Percentiles rank a stretch among this genome's conserved stretches.
phyloP scores from a whole-genome alignment of 129 eudicot genomes.

The Centrapalus pauciflorus region DNA sequence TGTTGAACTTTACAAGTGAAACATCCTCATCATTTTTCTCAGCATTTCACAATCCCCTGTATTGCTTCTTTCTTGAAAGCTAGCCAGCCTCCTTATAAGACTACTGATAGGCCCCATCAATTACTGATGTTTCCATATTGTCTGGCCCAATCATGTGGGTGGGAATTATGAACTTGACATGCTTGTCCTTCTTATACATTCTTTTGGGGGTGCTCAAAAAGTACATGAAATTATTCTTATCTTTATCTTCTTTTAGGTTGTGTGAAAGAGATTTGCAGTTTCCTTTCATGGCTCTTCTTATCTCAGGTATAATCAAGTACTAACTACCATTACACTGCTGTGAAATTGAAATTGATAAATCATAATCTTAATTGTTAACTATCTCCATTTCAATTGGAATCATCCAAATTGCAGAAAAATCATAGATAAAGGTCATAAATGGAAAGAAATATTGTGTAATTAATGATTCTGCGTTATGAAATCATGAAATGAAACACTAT shows the following conservation, averaged over 20 bases:
- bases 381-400: neutral
- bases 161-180: constrained; percentile 20
- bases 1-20: constrained; percentile 12
- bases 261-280: constrained; percentile 62
- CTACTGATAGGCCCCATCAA: constrained; percentile 22
- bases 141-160: constrained; percentile 15
- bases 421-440: neutral
- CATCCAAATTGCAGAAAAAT: neutral
- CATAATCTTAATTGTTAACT: neutral
- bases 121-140: constrained; percentile 18
- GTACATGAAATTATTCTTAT: constrained; percentile 3
- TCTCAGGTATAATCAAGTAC: constrained; percentile 57
- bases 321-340: neutral
- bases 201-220: constrained; percentile 11
- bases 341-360: neutral
- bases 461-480: neutral
- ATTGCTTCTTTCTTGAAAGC: constrained; percentile 26
- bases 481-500: neutral
- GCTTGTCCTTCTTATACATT: constrained; percentile 26
- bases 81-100: neutral
- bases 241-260: constrained; percentile 40
- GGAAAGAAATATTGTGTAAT: neutral
- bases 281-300: constrained; percentile 88
- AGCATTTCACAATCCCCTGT: neutral
- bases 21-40: constrained; percentile 26